Percentiles rank a stretch among this genome's conserved stretches.
phyloP scores from a whole-genome alignment of 2,329 filamentous ascomycete genomes.

The Celoporthe dispersa region DNA sequence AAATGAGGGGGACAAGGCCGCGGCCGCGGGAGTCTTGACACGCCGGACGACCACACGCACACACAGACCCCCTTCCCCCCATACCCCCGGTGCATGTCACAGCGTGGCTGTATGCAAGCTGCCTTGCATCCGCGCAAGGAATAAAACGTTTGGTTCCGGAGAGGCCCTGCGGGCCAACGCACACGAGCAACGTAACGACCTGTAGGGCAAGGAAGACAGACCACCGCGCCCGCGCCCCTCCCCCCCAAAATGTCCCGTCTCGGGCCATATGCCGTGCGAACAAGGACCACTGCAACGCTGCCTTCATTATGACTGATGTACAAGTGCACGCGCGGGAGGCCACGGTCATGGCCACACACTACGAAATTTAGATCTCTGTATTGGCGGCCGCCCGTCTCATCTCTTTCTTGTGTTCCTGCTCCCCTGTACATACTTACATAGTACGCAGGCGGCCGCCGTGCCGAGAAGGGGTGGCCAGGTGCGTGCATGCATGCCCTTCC shows the following conservation, averaged over 20 bases:
- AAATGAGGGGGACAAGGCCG: background rate
- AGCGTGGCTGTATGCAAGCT: conserved; percentile 9
- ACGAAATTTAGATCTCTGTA: conserved; percentile 1
- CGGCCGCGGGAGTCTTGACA: background rate
- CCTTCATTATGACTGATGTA: background rate
- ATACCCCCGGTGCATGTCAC: background rate
- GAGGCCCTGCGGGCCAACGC: background rate
- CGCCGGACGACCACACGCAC: background rate
- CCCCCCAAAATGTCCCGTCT: background rate
- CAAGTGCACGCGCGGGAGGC: background rate
- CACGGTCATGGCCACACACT: background rate
- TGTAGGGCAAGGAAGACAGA: background rate
- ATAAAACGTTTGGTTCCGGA: background rate
- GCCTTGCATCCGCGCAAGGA: conserved; percentile 3
- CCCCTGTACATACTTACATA: background rate
- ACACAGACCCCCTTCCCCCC: background rate
- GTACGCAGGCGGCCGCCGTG: background rate
- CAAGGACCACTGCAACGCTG: background rate
- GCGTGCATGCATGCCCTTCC: background rate
- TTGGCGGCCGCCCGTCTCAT: background rate
- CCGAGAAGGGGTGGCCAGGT: background rate
- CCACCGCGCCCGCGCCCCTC: too few relatives aligned
- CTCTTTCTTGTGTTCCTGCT: background rate
- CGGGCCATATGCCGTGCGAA: background rate
- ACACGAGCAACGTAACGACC: background rate